These are phyloP conservation scores for Agaricus sinodeliciosus DNA, from an alignment of 768 basidiomycete genomes.

Conservation along the genomic window DNA sequence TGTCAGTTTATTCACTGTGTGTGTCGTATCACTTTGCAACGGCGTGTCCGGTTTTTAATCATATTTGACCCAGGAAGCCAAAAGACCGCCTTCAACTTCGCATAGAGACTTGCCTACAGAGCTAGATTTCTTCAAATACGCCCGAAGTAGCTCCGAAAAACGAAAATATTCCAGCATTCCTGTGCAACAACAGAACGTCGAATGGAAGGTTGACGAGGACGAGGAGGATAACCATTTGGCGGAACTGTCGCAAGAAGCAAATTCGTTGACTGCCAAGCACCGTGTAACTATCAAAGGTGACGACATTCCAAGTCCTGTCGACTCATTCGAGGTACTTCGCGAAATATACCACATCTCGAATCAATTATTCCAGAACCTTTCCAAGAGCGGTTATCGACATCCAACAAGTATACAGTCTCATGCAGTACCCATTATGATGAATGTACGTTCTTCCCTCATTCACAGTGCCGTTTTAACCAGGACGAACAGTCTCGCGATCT, in stretches of 20 bases:
- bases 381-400: slow-evolving; percentile 46
- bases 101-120: slow-evolving; percentile 57
- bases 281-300: slow-evolving; percentile 45
- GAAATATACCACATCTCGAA: slow-evolving; percentile 53
- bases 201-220: background rate
- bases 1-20: slow-evolving; percentile 63
- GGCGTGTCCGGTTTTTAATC: background rate
- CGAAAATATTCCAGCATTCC: slow-evolving; percentile 31
- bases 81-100: slow-evolving; percentile 10
- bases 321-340: slow-evolving; percentile 53
- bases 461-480: slow-evolving; percentile 3
- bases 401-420: slow-evolving; percentile 83
- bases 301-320: slow-evolving; percentile 53
- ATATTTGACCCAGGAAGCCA: background rate
- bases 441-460: slow-evolving; percentile 37
- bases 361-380: slow-evolving; percentile 60
- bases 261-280: slow-evolving; percentile 3
- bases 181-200: slow-evolving; percentile 18
- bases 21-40: slow-evolving; percentile 11
- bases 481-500: slow-evolving; percentile 65
- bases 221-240: slow-evolving; percentile 11
- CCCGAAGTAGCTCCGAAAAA: slow-evolving; percentile 48
- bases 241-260: slow-evolving; percentile 18
- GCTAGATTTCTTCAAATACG: slow-evolving; percentile 91
- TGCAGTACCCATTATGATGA: slow-evolving; percentile 72